phyloP scores from a whole-genome alignment of 768 basidiomycete species.

The Terana coerulea region DNA sequence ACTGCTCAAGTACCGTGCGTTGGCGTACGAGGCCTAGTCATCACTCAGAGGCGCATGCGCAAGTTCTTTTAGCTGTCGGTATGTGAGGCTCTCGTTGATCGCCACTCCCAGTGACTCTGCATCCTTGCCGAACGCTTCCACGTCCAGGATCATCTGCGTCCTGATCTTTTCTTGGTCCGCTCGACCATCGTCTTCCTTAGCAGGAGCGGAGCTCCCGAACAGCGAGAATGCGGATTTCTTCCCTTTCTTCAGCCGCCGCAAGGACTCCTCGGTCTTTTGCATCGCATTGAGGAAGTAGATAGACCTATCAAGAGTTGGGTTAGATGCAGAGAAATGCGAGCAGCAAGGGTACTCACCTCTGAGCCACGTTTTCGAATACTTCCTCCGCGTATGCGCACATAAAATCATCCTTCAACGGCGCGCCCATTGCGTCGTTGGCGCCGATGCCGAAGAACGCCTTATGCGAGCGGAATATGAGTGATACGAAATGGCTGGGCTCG shows the following conservation, averaged over 20 bases:
- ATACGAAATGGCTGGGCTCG: conserved; percentile 85
- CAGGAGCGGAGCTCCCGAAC: conserved; percentile 52
- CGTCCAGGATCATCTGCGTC: conserved; percentile 82
- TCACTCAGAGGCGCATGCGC: conserved; percentile 44
- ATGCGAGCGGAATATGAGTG: conserved; percentile 75
- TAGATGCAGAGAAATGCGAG: conserved; percentile 3
- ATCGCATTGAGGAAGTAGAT: conserved; percentile 74
- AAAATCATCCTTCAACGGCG: conserved; percentile 51
- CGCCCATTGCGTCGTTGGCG: conserved; percentile 55
- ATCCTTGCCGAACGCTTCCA: conserved; percentile 79
- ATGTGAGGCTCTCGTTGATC: conserved; percentile 48
- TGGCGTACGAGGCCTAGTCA: conserved; percentile 3
- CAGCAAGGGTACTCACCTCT: conserved; percentile 40
- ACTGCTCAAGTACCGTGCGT: not conserved
- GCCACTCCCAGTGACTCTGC: conserved; percentile 66
- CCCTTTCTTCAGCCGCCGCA: conserved; percentile 83
- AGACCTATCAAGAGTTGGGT: conserved; percentile 49
- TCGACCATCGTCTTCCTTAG: conserved; percentile 62
- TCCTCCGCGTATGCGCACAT: conserved; percentile 49
- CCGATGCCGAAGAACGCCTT: conserved; percentile 68
- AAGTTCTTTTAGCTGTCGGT: conserved; percentile 53
- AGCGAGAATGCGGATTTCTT: conserved; percentile 78
- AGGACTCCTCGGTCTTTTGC: conserved; percentile 89
- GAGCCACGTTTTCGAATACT: conserved; percentile 69
- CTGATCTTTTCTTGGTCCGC: conserved; percentile 86